phyloP scores from a whole-genome alignment of 495 filamentous ascomycete genomes.

The Entonaema liquescens region DNA sequence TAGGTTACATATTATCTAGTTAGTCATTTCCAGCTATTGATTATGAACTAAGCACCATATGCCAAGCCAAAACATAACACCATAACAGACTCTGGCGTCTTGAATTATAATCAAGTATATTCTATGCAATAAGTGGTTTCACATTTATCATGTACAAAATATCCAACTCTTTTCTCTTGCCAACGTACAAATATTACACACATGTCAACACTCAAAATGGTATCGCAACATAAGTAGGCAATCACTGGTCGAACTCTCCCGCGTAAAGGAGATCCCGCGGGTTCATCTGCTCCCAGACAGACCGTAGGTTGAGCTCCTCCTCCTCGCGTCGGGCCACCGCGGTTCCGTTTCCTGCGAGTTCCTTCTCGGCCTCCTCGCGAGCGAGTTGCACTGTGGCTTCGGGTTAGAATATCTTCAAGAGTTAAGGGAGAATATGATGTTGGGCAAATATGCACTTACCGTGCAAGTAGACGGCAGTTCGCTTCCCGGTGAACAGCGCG shows the following conservation, averaged over 20 bases:
- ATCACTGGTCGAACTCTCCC: constrained; percentile 40
- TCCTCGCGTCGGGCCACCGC: constrained; percentile 21
- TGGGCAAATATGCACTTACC: too few species aligned
- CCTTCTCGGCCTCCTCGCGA: constrained; percentile 32
- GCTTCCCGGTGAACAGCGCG: constrained; percentile 66
- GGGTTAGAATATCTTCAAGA: constrained; percentile 21
- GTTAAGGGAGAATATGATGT: too few species aligned
- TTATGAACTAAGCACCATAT: neutral
- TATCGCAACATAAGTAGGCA: neutral
- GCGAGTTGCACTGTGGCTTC: constrained; percentile 38
- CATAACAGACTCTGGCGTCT: too few species aligned
- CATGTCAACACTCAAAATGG: neutral
- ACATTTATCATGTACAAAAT: neutral
- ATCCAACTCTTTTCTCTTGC: neutral
- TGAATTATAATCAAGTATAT: too few species aligned
- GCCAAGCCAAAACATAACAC: too few species aligned
- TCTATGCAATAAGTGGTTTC: constrained; percentile 7
- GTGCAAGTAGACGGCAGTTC: constrained; percentile 64
- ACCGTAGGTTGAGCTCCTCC: constrained; percentile 37
- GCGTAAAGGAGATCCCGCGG: constrained; percentile 39
- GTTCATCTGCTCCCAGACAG: constrained; percentile 45
- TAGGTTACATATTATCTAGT: too few species aligned
- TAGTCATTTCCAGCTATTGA: too few species aligned
- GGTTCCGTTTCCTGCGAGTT: constrained; percentile 35
- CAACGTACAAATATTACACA: neutral